phyloP scores from a whole-genome alignment of 1,284 basidiomycete species.

The Pisolithus thermaeus region DNA sequence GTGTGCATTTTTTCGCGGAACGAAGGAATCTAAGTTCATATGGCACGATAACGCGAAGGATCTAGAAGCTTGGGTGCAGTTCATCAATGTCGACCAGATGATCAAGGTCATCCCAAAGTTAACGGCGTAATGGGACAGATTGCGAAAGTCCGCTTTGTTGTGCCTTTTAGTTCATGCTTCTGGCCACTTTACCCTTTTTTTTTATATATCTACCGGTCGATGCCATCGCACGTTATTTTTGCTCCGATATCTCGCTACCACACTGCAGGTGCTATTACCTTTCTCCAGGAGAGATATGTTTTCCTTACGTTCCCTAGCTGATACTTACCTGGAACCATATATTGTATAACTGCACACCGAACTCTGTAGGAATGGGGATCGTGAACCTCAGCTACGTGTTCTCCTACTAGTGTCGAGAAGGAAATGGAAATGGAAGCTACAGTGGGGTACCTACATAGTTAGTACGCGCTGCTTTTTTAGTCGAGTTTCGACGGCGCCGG shows the following conservation, averaged over 20 bases:
- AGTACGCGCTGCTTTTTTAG: not conserved
- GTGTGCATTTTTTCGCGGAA: constrained; percentile 67
- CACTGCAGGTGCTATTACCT: constrained; percentile 1
- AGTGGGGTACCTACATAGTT: too few species aligned
- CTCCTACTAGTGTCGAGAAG: too few species aligned
- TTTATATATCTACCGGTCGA: not conserved
- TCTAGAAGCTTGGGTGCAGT: constrained; percentile 72
- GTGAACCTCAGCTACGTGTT: too few species aligned
- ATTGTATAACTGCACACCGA: too few species aligned
- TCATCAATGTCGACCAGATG: constrained; percentile 75
- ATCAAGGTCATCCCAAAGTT: constrained; percentile 70
- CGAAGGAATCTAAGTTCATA: constrained; percentile 57
- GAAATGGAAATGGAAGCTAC: too few species aligned
- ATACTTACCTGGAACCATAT: too few species aligned
- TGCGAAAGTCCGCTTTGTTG: not conserved
- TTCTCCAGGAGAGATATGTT: not conserved
- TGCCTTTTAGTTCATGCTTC: not conserved
- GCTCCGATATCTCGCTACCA: too few species aligned
- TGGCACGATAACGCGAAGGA: constrained; percentile 63
- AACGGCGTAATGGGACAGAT: constrained; percentile 39
- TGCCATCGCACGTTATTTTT: not conserved
- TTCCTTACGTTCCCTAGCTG: too few species aligned
- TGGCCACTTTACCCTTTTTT: not conserved
- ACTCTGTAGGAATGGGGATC: too few species aligned
- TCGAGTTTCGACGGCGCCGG: constrained; percentile 4